Conservation (phyloP, 2,329 filamentous ascomycete species). For the Fusarium nygamai region DNA sequence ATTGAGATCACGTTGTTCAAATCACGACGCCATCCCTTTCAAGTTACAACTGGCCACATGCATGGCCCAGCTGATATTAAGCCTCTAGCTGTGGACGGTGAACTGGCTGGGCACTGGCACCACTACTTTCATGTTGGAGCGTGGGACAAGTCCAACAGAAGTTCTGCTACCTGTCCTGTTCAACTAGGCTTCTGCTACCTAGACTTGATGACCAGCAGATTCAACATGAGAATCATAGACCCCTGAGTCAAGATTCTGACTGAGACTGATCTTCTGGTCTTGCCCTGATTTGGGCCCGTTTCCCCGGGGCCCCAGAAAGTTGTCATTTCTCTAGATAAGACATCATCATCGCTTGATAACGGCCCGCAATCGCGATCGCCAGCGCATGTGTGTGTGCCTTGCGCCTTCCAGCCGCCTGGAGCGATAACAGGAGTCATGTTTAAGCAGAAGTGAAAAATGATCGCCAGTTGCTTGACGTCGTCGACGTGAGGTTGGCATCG, state of each 20-base stretch:
- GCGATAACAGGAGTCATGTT: slow-evolving; percentile 11
- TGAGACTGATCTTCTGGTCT: slow-evolving; percentile 4
- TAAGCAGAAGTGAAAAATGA: slow-evolving; percentile 1
- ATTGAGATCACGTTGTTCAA: slow-evolving; percentile 31
- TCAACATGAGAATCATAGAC: background rate
- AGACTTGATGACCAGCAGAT: slow-evolving; percentile 4
- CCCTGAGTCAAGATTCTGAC: slow-evolving; percentile 22
- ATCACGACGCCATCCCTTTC: slow-evolving; percentile 10
- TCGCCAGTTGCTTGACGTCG: slow-evolving; percentile 32
- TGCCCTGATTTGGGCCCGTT: slow-evolving; percentile 16
- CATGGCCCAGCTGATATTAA: slow-evolving; percentile 15
- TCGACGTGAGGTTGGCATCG: slow-evolving; percentile 12
- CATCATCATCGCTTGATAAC: slow-evolving; percentile 20
- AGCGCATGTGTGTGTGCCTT: background rate
- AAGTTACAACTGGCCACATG: slow-evolving; percentile 33
- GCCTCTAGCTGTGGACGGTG: background rate
- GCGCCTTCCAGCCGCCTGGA: slow-evolving; percentile 7
- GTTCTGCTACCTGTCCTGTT: background rate
- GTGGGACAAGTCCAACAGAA: slow-evolving; percentile 6
- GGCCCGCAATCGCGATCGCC: slow-evolving; percentile 19
- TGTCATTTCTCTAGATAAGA: slow-evolving; percentile 21
- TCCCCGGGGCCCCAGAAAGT: slow-evolving; percentile 29
- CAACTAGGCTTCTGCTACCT: slow-evolving; percentile 4
- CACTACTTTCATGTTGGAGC: background rate
- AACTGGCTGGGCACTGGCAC: background rate